Evolutionary conservation across 108 stramenopile genomes (phyloP).

Genomic region (Skeletonema grethae): DNA sequence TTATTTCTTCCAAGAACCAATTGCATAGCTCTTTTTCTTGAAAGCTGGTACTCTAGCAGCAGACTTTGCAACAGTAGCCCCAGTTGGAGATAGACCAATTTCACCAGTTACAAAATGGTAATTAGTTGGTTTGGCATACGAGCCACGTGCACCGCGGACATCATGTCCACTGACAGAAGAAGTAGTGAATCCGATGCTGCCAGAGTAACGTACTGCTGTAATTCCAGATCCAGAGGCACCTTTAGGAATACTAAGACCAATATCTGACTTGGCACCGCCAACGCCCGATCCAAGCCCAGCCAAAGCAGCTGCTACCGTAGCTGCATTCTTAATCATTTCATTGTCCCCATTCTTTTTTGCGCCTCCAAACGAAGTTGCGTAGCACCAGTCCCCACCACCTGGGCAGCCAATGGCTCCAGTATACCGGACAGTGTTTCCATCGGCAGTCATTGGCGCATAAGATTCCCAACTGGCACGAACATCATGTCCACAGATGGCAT

Average conservation of each 20-base stretch:
- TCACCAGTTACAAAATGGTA: constrained; percentile 1
- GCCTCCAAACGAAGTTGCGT: constrained; percentile 7
- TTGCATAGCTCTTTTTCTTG: constrained; percentile 12
- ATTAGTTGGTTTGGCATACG: not conserved
- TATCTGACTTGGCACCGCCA: not conserved
- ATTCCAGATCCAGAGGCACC: not conserved
- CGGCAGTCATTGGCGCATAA: constrained; percentile 22
- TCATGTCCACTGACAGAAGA: not conserved
- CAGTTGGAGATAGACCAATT: not conserved
- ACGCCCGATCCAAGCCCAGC: constrained; percentile 22
- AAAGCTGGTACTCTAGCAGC: not conserved
- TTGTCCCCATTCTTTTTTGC: not conserved
- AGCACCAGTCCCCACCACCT: constrained; percentile 37
- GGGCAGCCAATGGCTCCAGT: constrained; percentile 32
- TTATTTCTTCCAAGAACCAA: constrained; percentile 35
- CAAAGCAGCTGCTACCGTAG: constrained; percentile 23
- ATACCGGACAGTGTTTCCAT: not conserved
- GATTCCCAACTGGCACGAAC: constrained; percentile 13
- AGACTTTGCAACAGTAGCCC: not conserved
- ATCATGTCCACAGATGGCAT: constrained; percentile 26
- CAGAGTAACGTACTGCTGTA: not conserved
- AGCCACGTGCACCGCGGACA: not conserved
- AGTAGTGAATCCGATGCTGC: not conserved
- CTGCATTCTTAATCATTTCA: constrained; percentile 10
- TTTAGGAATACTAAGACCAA: not conserved